phyloP scores from a whole-genome alignment of 1,139 yeast species.

The Protomyces lactucae-debilis region DNA sequence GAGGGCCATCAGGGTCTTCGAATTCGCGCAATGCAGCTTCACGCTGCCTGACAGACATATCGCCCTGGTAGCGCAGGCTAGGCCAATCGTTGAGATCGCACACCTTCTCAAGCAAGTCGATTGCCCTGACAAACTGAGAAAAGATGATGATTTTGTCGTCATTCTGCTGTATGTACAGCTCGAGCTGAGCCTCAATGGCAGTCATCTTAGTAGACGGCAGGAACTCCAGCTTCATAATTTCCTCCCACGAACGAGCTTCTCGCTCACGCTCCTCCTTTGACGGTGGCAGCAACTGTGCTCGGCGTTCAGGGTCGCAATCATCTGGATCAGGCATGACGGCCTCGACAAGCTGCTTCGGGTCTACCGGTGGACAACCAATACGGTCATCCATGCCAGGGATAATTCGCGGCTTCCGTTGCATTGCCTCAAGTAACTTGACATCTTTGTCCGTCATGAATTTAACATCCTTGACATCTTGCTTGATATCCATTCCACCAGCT shows the following conservation, averaged over 20 bases:
- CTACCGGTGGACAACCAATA: neutral
- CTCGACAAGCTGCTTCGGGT: neutral
- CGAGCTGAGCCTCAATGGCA: slow-evolving; percentile 87
- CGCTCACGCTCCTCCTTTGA: slow-evolving; percentile 6
- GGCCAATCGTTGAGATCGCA: slow-evolving; percentile 3
- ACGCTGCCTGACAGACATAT: slow-evolving; percentile 93
- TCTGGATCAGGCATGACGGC: neutral
- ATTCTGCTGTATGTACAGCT: slow-evolving; percentile 74
- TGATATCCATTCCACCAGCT: neutral
- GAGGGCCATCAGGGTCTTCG: slow-evolving; percentile 87
- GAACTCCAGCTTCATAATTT: slow-evolving; percentile 78
- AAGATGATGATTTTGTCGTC: slow-evolving; percentile 93
- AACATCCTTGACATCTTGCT: neutral
- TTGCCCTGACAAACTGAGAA: slow-evolving; percentile 94
- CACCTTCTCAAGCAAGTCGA: slow-evolving; percentile 83
- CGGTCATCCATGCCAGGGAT: neutral
- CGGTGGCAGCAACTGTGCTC: neutral
- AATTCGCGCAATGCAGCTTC: slow-evolving; percentile 84
- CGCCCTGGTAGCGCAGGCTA: slow-evolving; percentile 54
- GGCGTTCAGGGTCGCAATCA: neutral
- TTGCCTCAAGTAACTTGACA: neutral
- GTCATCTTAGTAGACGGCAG: slow-evolving; percentile 91
- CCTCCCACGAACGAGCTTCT: slow-evolving; percentile 16
- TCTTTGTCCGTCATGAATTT: neutral
- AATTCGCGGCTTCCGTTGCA: neutral